These are phyloP conservation scores for Oropetium thomaeum DNA, from an alignment of 176 grass and related monocot species.

Conservation along the genomic window DNA sequence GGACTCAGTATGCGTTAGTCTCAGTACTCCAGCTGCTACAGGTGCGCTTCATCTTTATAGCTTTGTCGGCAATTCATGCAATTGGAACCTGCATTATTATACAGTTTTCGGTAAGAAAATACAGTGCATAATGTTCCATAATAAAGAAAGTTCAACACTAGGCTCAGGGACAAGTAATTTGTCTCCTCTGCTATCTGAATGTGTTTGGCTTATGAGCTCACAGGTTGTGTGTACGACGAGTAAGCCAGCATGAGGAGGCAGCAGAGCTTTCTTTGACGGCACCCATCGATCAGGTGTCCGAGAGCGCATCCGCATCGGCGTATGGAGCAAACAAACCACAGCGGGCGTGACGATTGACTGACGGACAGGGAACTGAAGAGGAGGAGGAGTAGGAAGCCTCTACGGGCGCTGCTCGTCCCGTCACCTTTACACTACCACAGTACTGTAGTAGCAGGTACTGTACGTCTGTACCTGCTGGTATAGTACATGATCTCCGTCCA, in stretches of 20 bases:
- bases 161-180: neutral
- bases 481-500: neutral
- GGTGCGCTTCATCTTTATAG: neutral
- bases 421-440: neutral
- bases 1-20: slow-evolving; percentile 5
- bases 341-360: neutral
- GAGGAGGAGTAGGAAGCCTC: no score
- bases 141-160: neutral
- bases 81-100: neutral
- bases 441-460: neutral
- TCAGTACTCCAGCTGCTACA: slow-evolving; percentile 7
- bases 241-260: neutral
- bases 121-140: neutral
- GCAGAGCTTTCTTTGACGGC: neutral
- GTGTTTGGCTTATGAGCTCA: neutral
- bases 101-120: neutral
- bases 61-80: neutral
- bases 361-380: neutral
- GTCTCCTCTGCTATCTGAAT: neutral
- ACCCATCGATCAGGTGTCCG: neutral
- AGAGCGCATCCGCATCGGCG: neutral
- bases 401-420: neutral
- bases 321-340: no score
- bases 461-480: neutral
- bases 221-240: neutral